These are phyloP conservation scores for Nicotiana paniculata DNA, from an alignment of 257 asterid genomes.

Conservation along the genomic window DNA sequence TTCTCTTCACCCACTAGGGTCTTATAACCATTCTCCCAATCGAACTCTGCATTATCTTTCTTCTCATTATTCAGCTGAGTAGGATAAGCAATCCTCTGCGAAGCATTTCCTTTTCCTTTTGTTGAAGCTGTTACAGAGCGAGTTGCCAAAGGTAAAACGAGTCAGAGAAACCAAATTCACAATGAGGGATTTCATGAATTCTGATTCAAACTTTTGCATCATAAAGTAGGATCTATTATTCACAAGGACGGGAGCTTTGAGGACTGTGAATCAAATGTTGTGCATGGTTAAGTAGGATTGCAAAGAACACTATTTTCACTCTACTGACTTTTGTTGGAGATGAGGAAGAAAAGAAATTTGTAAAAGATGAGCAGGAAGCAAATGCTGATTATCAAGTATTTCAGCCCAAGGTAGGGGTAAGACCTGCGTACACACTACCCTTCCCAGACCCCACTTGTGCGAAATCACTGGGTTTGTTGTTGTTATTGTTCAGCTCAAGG, in stretches of 20 bases:
- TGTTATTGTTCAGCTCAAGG: not conserved
- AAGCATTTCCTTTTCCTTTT: slow-evolving; percentile 27
- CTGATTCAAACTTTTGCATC: not conserved
- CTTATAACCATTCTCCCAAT: slow-evolving; percentile 25
- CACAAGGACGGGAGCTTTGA: not conserved
- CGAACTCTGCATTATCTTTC: slow-evolving; percentile 27
- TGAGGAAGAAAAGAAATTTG: not conserved
- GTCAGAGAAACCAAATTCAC: slow-evolving; percentile 14
- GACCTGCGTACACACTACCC: no score
- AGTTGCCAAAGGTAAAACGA: slow-evolving; percentile 11
- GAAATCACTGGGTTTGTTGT: no score
- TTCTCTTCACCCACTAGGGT: slow-evolving; percentile 30
- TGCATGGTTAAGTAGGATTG: not conserved
- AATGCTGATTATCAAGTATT: not conserved
- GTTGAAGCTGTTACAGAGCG: slow-evolving; percentile 15
- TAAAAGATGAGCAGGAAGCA: slow-evolving; percentile 1
- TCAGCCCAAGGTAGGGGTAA: not conserved
- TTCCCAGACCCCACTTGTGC: no score
- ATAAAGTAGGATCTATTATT: not conserved
- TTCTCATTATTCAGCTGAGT: slow-evolving; percentile 31
- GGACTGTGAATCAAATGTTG: not conserved
- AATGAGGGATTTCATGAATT: not conserved
- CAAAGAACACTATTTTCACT: not conserved
- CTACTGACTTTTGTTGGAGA: not conserved
- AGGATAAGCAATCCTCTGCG: slow-evolving; percentile 29